Evolutionary conservation across 768 basidiomycete genomes (phyloP), one percentile per base, ranked within the genome.

Genomic region (Tricholoma furcatifolium): DNA sequence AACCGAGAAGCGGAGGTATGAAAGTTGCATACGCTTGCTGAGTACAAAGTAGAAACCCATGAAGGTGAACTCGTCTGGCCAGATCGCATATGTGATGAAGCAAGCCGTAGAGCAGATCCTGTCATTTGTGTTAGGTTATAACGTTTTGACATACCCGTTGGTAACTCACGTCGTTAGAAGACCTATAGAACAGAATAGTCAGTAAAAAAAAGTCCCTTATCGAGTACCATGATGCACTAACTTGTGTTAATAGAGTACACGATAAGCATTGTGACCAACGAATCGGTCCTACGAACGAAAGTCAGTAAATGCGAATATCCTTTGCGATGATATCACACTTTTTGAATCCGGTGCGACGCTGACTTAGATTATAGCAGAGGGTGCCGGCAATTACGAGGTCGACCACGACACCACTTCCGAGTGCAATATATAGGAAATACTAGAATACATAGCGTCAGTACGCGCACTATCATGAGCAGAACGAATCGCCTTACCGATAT

Each of bases 191-290:
- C 4, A 7, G 11, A 24, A n/a, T n/a, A 0, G 14, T 48, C 20
- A 44, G 21, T 43, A 1, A 3, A 15, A 20, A 2, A 9, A 1
- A 6, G 23, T 21, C 27, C 31, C n/a, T n/a, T 35, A 21, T 4
- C 11, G 18, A 23, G 7, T 18, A 4, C 2, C 21, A 18, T 30
- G 32, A 2, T 40, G 6, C 23, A 62, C 73, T 46, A 51, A 79
- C 78, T 70, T 55, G 78, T 79, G 55, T 78, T 80, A 47, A 82
- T 69, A n/a, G 73, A 69, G 51, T 78, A 81, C 50, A 75, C 46
- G 54, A 81, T 74, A 20, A 82, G 62, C n/a, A 70, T 61, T 14
- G 68, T 73, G 8, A 80, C 59, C 3, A 80, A 50, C 0, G 74
- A 70, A 43, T 81, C 72, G 20, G 78, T 79, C 43, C 79, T 78